A percentile compares a stretch with the other conserved stretches of the same genome.
phyloP scores from a whole-genome alignment of 805 yeast genomes.

The Cyberlindnera euphorbiae region DNA sequence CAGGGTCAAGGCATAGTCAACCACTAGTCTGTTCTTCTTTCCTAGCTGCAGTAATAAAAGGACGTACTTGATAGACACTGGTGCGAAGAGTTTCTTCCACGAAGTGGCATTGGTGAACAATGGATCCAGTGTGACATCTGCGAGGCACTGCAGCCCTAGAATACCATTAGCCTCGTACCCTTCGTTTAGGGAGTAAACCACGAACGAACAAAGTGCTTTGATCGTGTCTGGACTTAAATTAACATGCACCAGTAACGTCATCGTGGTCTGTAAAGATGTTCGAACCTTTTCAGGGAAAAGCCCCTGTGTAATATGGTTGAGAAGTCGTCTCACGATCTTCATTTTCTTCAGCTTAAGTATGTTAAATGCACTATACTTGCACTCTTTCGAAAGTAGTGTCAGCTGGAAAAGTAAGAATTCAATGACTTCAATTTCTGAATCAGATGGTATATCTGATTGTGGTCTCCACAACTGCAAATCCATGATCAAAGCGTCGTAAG shows the following conservation, averaged over 20 bases:
- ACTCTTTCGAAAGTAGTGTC: constrained; percentile 47
- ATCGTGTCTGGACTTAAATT: constrained; percentile 54
- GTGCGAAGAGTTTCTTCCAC: constrained; percentile 42
- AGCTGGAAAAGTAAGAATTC: constrained; percentile 55
- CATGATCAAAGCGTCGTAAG: constrained; percentile 53
- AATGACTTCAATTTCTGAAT: constrained; percentile 38
- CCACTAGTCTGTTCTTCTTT: constrained; percentile 28
- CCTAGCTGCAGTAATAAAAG: constrained; percentile 43
- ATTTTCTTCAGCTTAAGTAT: constrained; percentile 46
- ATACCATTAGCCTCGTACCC: constrained; percentile 24
- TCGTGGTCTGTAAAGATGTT: constrained; percentile 34
- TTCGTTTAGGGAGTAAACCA: constrained; percentile 42
- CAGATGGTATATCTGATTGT: constrained; percentile 10
- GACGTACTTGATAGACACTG: constrained; percentile 65
- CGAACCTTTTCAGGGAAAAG: constrained; percentile 33
- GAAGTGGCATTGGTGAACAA: constrained; percentile 39
- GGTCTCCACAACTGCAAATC: constrained; percentile 60
- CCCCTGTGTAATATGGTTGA: constrained; percentile 26
- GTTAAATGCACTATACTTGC: constrained; percentile 49
- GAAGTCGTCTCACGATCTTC: constrained; percentile 37
- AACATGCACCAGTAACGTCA: constrained; percentile 36
- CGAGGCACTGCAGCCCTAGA: constrained; percentile 29
- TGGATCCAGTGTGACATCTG: constrained; percentile 30
- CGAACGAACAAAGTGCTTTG: constrained; percentile 46
- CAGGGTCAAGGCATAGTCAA: constrained; percentile 35